Conservation (phyloP, 305 asterid species). For the Stenogyne calaminthoides region DNA sequence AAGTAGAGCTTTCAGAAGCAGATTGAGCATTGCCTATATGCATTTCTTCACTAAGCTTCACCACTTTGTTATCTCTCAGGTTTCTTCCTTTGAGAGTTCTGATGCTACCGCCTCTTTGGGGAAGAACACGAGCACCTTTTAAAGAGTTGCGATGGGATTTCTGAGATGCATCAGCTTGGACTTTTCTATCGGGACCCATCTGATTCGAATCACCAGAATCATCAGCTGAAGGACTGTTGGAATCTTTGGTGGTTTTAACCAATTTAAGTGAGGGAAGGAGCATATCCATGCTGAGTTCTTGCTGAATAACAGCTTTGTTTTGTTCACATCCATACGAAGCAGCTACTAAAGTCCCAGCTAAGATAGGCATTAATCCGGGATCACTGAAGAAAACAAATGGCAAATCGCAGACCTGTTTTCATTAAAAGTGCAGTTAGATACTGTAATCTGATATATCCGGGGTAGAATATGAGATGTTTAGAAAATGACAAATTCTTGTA, state of each 20-base stretch:
- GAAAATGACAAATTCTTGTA: background rate
- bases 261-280: slow-evolving; percentile 83
- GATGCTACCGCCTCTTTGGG: slow-evolving; percentile 51
- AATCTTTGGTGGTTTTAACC: slow-evolving; percentile 54
- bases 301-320: slow-evolving; percentile 90
- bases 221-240: slow-evolving; percentile 35
- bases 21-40: slow-evolving; percentile 42
- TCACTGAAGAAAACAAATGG: slow-evolving; percentile 95
- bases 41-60: slow-evolving; percentile 62
- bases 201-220: slow-evolving; percentile 53
- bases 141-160: slow-evolving; percentile 43
- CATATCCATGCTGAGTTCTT: slow-evolving; percentile 98
- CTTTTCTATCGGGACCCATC: slow-evolving; percentile 50
- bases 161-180: slow-evolving; percentile 51
- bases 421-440: slow-evolving; percentile 32
- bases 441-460: background rate
- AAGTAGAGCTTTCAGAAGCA: slow-evolving; percentile 46
- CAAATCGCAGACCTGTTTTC: slow-evolving; percentile 88
- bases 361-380: slow-evolving; percentile 87
- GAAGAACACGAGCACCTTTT: slow-evolving; percentile 45
- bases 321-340: slow-evolving; percentile 92
- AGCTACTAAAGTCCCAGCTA: slow-evolving; percentile 86
- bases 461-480: slow-evolving; percentile 3
- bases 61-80: slow-evolving; percentile 59
- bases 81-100: slow-evolving; percentile 53